These are phyloP conservation scores for Kalmusia sp. DNA, from an alignment of 2,329 filamentous ascomycete genomes.

Conservation along the genomic window DNA sequence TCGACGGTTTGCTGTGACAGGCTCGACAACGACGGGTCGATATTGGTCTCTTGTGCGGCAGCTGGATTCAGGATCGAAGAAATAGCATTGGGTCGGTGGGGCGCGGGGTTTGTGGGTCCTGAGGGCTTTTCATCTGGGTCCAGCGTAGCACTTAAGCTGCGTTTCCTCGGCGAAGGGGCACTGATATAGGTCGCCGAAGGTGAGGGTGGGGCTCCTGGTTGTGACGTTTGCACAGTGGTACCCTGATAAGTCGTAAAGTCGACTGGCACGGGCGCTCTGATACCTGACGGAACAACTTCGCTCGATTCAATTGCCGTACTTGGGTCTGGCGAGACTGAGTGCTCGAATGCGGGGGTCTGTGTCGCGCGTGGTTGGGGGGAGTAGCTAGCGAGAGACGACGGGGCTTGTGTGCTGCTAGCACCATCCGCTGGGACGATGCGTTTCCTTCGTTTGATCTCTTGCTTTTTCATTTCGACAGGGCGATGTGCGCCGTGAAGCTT, in stretches of 20 bases:
- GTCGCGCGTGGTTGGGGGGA: conserved; percentile 37
- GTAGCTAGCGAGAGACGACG: conserved; percentile 37
- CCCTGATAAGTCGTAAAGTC: conserved; percentile 47
- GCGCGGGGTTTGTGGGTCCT: conserved; percentile 26
- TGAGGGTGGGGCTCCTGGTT: conserved; percentile 16
- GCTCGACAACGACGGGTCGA: conserved; percentile 40
- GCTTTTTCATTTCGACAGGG: conserved; percentile 98
- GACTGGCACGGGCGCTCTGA: conserved; percentile 41
- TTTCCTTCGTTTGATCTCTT: conserved; percentile 94
- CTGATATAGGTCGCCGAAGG: conserved; percentile 21
- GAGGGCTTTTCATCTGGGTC: conserved; percentile 34
- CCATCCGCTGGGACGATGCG: conserved; percentile 82
- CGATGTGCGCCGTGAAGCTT: conserved; percentile 94
- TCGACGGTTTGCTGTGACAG: conserved; percentile 25
- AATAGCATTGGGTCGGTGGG: conserved; percentile 42
- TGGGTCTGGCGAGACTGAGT: conserved; percentile 45
- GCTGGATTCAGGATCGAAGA: conserved; percentile 43
- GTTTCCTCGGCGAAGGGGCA: conserved; percentile 41
- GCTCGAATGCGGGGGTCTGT: conserved; percentile 38
- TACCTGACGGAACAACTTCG: conserved; percentile 35
- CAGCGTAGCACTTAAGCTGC: conserved; percentile 43
- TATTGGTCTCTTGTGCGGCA: conserved; percentile 33
- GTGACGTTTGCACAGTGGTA: conserved; percentile 22
- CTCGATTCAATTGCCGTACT: conserved; percentile 34
- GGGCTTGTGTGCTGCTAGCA: conserved; percentile 29